Conservation (phyloP, 148 eudicot genomes). For the Vaccinium macrocarpon region DNA sequence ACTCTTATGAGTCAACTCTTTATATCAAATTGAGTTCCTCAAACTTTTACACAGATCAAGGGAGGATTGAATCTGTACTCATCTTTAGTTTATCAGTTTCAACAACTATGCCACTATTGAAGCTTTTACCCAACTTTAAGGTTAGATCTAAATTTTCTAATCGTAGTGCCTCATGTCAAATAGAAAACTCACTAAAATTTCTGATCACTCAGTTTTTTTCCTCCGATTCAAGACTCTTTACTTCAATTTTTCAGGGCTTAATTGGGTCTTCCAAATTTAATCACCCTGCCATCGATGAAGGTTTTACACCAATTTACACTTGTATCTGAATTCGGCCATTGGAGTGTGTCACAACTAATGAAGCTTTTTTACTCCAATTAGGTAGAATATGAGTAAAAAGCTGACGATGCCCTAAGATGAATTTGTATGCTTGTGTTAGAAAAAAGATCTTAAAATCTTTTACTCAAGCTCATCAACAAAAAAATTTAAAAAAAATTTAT, state of each 20-base stretch:
- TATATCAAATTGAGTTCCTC: background rate
- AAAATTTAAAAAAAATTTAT: no score
- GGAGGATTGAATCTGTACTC: background rate
- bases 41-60: background rate
- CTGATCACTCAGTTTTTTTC: background rate
- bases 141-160: background rate
- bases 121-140: background rate
- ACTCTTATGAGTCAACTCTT: background rate
- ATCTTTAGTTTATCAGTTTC: background rate
- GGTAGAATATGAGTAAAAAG: background rate
- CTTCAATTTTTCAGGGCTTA: background rate
- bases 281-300: background rate
- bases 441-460: background rate
- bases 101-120: background rate
- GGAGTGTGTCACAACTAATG: background rate
- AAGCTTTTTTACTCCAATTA: background rate
- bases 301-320: background rate
- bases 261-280: background rate
- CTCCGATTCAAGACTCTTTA: background rate
- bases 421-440: background rate
- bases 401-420: background rate
- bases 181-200: background rate
- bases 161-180: background rate
- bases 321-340: background rate
- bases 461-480: background rate